Base-by-base conservation (phyloP, 2,329 filamentous ascomycete species). In the Fusarium sulawesiense region DNA sequence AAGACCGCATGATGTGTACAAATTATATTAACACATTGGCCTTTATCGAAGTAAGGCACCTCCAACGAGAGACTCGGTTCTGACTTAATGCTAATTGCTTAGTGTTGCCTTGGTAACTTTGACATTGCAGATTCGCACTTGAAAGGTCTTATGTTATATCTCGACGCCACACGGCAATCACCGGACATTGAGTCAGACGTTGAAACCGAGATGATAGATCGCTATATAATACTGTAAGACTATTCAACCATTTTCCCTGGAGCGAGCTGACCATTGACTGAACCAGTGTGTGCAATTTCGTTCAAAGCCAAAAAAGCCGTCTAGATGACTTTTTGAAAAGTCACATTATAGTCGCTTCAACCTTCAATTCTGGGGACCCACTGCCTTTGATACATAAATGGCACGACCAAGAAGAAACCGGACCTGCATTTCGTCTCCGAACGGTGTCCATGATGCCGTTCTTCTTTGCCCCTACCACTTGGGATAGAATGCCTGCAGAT, bases 11-110 rank as follows among this genome's bases (percentile, higher is more conserved):
- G 34, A n/a, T 37, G 16, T 37, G 34, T 37, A 37, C 34, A 37
- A 37, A 37, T 11, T 37, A 37, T 37, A 37, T 37, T 3, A 37
- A 37, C 34, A 37, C 34, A 1, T n/a, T 37, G 9, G n/a, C 34
- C 5, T 37, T 37, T 11, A 37, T 37, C 16, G 34, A 37, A 3
- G 34, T 37, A n/a, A 37, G 34, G 9, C 3, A 6, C 11, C 18
- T n/a, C 9, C 1, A n/a, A 37, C 2, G 11, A 18, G 11, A 18
- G 5, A 18, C 8, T 10, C 32, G 8, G 1, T 34, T 2, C 0
- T 18, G 14, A 10, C 32, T 5, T 37, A 9, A 37, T 11, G n/a
- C 9, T 11, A 11, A n/a, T n/a, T 4, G 9, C 9, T 7, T n/a
- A 37, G 34, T 37, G 18, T 4, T 37, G 34, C 0, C 18, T 37